Base-by-base conservation (phyloP, 2,329 filamentous ascomycete species). In the Colletotrichum sp. region DNA sequence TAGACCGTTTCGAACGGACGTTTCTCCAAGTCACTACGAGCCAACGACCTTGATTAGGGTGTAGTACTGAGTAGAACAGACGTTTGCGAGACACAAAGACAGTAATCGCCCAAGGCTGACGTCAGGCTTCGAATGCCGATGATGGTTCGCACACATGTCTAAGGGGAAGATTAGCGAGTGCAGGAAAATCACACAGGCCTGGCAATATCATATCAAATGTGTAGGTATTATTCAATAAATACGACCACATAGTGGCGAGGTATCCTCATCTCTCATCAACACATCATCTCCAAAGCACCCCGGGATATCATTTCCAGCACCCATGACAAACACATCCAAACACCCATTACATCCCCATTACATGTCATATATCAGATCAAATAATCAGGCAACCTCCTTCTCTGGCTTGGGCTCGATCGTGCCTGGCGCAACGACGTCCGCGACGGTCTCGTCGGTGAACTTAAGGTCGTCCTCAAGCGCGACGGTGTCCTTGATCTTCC, bases 401-500 rank as follows among this genome's bases (percentile, higher is more conserved):
- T 44, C 65, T 8, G 66, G 59, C 70, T 74, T 68, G 44, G 34
- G 26, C 16, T 71, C 66, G 18, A 71, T n/a, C 6, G 75, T 75
- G n/a, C 75, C 80, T 4, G 78, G 74, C 10, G 83, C 81, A 15
- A 84, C 82, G 16, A 98, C 93, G 79, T 98, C 95, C 30, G 90
- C 91, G 18, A 93, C 81, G 0, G 94, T 97, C 89, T 97, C 95
- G 81, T 98, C 96, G 24, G 94, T 95, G 84, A 95, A 96, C 82
- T 93, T 92, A 68, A 98, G 87, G 84, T 98, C 96, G 70, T 96
- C 93, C 84, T 96, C 95, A 6, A 98, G 81, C 2, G 90, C 84
- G n/a, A 95, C 92, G n/a, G 93, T 94, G 80, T 98, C 95, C 83
- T 94, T 90, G 83, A 98, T 94, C 86, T 93, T 94, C 80, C 92